These are phyloP conservation scores for Penicillium daleae DNA, from an alignment of 495 filamentous ascomycete species.

Conservation along the genomic window DNA sequence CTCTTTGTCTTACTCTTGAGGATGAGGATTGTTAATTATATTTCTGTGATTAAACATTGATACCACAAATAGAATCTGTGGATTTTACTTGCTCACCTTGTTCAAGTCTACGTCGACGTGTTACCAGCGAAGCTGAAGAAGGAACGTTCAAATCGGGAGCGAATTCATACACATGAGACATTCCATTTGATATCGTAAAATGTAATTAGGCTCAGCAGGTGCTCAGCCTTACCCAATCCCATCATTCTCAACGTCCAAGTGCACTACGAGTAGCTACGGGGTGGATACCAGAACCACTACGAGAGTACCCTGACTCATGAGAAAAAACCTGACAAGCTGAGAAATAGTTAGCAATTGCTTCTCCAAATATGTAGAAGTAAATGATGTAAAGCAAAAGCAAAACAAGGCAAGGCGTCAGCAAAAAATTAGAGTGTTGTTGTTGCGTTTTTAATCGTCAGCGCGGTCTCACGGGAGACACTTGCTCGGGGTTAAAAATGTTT, in stretches of 20 bases:
- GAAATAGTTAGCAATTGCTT: conserved; percentile 36
- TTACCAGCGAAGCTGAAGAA: background rate
- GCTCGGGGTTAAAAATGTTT: conserved; percentile 63
- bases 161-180: background rate
- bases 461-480: conserved; percentile 35
- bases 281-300: conserved; percentile 3
- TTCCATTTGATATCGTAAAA: conserved; percentile 5
- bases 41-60: background rate
- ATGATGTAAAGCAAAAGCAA: conserved; percentile 21
- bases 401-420: conserved; percentile 51
- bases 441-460: conserved; percentile 58
- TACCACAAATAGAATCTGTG: conserved; percentile 11
- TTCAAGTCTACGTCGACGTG: background rate
- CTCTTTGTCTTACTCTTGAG: conserved; percentile 2
- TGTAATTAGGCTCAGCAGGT: background rate
- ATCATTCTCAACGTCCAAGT: background rate
- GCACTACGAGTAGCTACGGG: conserved; percentile 5
- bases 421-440: conserved; percentile 70
- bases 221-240: background rate
- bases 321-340: conserved; percentile 22
- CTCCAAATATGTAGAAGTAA: conserved; percentile 10
- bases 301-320: conserved; percentile 4
- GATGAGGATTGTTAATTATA: background rate
- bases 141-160: background rate
- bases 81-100: background rate